phyloP scores from a whole-genome alignment of 164 flowering plant species.

The Pachysandra terminalis region DNA sequence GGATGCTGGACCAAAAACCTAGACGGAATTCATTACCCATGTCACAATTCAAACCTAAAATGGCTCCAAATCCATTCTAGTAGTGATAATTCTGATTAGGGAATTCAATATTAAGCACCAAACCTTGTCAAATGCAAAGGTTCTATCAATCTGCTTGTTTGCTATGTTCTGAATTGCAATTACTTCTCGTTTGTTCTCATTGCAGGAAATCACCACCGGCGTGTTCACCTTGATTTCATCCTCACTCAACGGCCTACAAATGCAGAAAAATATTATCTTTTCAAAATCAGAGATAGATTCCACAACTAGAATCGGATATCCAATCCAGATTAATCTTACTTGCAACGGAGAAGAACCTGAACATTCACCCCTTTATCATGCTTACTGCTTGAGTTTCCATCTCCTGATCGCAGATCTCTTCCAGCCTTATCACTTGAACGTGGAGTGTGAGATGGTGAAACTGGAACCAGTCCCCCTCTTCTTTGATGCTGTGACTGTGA shows the following conservation, averaged over 20 bases:
- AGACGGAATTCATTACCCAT: conserved; percentile 8
- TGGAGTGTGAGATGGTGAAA: conserved; percentile 88
- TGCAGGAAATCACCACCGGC: conserved; percentile 86
- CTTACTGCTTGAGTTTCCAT: conserved; percentile 46
- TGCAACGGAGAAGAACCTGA: conserved; percentile 91
- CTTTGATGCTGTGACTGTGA: conserved; percentile 36
- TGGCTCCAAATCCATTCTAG: neutral
- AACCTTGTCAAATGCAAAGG: conserved; percentile 93
- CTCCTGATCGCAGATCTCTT: conserved; percentile 75
- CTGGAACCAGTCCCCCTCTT: conserved; percentile 57
- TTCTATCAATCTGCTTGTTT: conserved; percentile 93
- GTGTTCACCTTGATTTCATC: conserved; percentile 76
- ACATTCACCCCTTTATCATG: conserved; percentile 94
- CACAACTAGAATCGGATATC: neutral
- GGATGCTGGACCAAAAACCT: conserved; percentile 87
- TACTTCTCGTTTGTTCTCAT: conserved; percentile 87
- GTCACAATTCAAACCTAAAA: neutral
- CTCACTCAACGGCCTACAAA: conserved; percentile 83
- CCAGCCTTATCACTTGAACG: conserved; percentile 70
- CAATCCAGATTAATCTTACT: conserved; percentile 33
- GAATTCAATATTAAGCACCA: conserved; percentile 2
- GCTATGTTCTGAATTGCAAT: conserved; percentile 82
- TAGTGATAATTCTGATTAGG: neutral
- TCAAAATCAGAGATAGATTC: conserved; percentile 3
- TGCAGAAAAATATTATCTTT: neutral